phyloP scores from a whole-genome alignment of 202 grass and related monocot genomes.

The Digitaria exilis region DNA sequence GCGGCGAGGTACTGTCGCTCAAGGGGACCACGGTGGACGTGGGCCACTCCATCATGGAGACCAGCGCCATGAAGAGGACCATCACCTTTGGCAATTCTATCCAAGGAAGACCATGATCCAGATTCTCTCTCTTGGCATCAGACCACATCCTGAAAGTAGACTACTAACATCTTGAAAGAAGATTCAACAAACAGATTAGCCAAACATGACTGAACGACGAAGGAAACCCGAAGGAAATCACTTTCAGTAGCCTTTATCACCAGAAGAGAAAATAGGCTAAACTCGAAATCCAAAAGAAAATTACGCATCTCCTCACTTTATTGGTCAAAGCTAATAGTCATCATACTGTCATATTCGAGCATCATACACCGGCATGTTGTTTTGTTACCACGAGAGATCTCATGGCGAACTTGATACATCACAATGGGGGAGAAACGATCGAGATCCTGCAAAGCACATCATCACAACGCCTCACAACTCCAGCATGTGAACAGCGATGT shows the following conservation, averaged over 20 bases:
- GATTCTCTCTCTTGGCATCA: not conserved
- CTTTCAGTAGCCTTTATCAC: not conserved
- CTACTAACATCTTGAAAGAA: not conserved
- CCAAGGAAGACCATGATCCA: not conserved
- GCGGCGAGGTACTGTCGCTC: conserved; percentile 52
- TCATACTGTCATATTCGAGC: not conserved
- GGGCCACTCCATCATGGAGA: conserved; percentile 85
- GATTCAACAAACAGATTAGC: too few species aligned
- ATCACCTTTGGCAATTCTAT: too few species aligned
- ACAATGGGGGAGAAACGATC: not conserved
- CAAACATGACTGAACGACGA: not conserved
- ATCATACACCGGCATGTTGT: not conserved
- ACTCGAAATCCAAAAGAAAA: not conserved
- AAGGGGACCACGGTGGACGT: conserved; percentile 65
- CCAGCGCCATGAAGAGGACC: conserved; percentile 82
- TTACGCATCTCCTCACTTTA: not conserved
- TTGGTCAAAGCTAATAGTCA: conserved; percentile 6
- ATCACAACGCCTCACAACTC: conserved; percentile 27
- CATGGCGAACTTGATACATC: not conserved
- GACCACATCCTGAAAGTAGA: too few species aligned
- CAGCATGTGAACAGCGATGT: not conserved
- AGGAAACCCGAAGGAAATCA: not conserved
- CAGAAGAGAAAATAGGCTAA: not conserved
- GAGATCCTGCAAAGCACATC: not conserved
- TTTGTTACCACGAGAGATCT: not conserved